phyloP scores from a whole-genome alignment of 2,329 filamentous ascomycete genomes.

The Trichoderma koningii region DNA sequence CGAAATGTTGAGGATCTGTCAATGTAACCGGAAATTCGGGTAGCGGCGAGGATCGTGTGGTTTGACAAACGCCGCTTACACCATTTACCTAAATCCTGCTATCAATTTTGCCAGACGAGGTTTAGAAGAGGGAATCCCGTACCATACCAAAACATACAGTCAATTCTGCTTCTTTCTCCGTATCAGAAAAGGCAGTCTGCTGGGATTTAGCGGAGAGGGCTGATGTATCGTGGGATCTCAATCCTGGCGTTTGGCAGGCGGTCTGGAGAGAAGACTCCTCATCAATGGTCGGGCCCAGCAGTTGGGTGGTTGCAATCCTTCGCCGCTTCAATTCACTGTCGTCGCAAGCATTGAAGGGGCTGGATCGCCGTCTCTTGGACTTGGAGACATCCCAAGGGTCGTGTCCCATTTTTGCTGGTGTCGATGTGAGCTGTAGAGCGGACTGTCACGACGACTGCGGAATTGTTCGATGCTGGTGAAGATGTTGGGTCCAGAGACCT shows the following conservation, averaged over 20 bases:
- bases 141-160: slow-evolving; percentile 17
- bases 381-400: not conserved
- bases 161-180: not conserved
- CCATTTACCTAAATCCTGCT: not conserved
- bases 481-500: no score
- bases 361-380: not conserved
- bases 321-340: no score
- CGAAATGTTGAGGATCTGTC: not conserved
- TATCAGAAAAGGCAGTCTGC: not conserved
- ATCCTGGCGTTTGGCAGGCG: not conserved
- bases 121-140: not conserved
- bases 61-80: not conserved
- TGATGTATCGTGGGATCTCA: not conserved
- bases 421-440: no score
- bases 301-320: not conserved
- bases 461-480: no score
- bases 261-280: not conserved
- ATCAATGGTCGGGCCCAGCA: not conserved
- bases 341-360: accelerated
- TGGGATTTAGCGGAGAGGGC: not conserved
- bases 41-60: not conserved
- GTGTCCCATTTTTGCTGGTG: not conserved
- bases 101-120: not conserved
- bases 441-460: no score
- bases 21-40: not conserved